Evolutionary conservation across 495 filamentous ascomycete species (phyloP).

Genomic region (Tuber brumale): DNA sequence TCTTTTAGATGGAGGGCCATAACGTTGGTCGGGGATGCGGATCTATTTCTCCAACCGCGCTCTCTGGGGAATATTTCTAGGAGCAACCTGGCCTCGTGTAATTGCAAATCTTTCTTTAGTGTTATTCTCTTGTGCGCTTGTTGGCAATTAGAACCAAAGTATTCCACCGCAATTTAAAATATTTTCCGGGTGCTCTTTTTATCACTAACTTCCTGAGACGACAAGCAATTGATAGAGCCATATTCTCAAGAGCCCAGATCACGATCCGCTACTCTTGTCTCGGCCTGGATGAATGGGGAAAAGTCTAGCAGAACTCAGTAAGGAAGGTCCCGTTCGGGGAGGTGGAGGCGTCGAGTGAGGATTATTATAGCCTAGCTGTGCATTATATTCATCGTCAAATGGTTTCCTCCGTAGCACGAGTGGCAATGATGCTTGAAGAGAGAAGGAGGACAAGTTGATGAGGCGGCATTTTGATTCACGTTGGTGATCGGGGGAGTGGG

Average conservation of each 20-base stretch:
- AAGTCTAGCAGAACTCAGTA: slow-evolving; percentile 16
- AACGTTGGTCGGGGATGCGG: slow-evolving; percentile 53
- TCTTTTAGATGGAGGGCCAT: slow-evolving; percentile 12
- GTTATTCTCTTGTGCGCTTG: not conserved
- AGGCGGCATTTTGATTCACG: not conserved
- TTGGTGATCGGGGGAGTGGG: not conserved
- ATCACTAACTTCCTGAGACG: slow-evolving; percentile 49
- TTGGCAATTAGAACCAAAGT: slow-evolving; percentile 32
- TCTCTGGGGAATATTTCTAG: slow-evolving; percentile 39
- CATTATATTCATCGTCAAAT: not conserved
- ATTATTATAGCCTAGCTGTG: not conserved
- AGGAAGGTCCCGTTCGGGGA: slow-evolving; percentile 6
- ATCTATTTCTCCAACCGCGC: slow-evolving; percentile 57
- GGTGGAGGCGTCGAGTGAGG: not conserved
- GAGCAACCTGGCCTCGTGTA: slow-evolving; percentile 6
- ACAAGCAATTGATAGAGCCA: slow-evolving; percentile 47
- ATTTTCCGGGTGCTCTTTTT: slow-evolving; percentile 51
- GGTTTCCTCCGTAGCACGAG: not conserved
- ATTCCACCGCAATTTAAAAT: slow-evolving; percentile 51
- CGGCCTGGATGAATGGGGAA: not conserved
- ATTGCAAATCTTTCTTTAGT: not conserved
- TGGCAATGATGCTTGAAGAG: not conserved
- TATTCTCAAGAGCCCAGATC: slow-evolving; percentile 50
- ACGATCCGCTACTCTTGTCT: slow-evolving; percentile 42
- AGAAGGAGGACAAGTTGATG: not conserved